Evolutionary conservation across 352 stramenopile species (phyloP), one percentile per base, ranked within the genome.

Genomic region (Phytophthora brassicae): DNA sequence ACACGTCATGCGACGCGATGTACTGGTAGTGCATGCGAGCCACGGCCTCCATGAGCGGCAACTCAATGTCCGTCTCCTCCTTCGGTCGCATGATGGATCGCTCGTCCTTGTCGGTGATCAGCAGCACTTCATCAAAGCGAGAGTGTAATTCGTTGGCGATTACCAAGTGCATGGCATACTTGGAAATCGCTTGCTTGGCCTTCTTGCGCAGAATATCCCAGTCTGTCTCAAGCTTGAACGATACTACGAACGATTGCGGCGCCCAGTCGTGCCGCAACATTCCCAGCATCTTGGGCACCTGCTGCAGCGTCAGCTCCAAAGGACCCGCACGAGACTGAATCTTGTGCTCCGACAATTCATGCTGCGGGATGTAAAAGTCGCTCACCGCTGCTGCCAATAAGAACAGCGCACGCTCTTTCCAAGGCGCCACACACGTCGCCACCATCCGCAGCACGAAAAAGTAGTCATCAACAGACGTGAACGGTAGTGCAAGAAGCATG

Each of bases 181-280:
- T 97, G 61, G 86, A 70, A 23, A 99, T 91, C 1, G 97, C 86
- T 65, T 88, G 77, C 52, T 89, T 77, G 17, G 94, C 90, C 75
- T 99, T 99, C 60, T 89, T 53, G 26, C 91, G 74, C 42, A 99
- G 81, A 44, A 99, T 90, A 2, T 85, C 74, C 49, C 74, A 79
- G 81, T 99, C 97, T 6, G 97, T 99, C 80, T 99, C 97, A 23
- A 99, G 85, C 78, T 99, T 99, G 81, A 99, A 99, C 24, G 91
- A 98, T 19, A 99, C 91, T 20, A 96, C 84, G 75, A 99, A 99
- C 9, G 94, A 92, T 38, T 97, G 56, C 2, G 96, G 96, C 19
- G 94, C 96, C 97, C 97, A 99, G 17, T 87, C 64, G 29, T 80
- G 72, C 23, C 91, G 79, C 50, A 99, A 47, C 33, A 94, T 70